A percentile compares a stretch with the other conserved stretches of the same genome.
Evolutionary conservation across 2,329 filamentous ascomycete genomes (phyloP).

Genomic region (Microascus cirrosus): DNA sequence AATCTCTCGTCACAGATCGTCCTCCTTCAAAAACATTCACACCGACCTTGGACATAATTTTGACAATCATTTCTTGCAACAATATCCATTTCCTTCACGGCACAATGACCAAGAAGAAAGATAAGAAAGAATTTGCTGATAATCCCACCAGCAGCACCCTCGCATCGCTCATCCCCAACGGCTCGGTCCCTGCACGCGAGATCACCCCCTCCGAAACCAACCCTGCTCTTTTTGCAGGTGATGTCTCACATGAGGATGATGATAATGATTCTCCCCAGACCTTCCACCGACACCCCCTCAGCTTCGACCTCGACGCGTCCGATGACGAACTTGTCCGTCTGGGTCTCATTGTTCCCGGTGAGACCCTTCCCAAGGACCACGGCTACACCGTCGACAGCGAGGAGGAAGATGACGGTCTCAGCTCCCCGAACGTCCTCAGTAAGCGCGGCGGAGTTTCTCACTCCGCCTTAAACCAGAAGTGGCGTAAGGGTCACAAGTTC

Average conservation of each 20-base stretch:
- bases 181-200: neutral
- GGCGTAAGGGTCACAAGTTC: neutral
- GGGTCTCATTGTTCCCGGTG: neutral
- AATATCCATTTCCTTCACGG: neutral
- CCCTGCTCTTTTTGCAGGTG: neutral
- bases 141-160: neutral
- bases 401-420: neutral
- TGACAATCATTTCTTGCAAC: neutral
- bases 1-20: too few relatives aligned
- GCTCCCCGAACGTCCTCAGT: too few relatives aligned
- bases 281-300: neutral
- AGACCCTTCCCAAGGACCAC: neutral
- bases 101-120: neutral
- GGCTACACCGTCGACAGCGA: neutral
- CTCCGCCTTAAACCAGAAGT: constrained; percentile 1
- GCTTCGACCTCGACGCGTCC: neutral
- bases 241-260: neutral
- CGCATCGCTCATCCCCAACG: neutral
- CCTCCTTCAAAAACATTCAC: too few relatives aligned
- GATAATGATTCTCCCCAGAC: neutral
- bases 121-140: neutral
- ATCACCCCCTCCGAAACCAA: neutral
- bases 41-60: neutral
- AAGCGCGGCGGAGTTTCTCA: neutral
- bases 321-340: neutral